Evolutionary conservation across 805 yeast genomes (phyloP).

Genomic region (Saturnispora quitensis): DNA sequence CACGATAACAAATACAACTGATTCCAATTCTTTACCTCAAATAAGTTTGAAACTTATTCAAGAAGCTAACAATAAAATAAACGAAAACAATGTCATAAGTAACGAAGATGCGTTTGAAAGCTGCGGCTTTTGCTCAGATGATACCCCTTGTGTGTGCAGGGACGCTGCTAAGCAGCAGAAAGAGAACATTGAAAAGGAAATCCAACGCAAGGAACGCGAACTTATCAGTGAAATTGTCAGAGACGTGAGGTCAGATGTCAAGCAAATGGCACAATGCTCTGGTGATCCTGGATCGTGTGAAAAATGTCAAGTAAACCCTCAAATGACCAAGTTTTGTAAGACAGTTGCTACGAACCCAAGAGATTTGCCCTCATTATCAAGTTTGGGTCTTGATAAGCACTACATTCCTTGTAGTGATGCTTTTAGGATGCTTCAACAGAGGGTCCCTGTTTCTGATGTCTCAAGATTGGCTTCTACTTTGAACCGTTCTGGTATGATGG

Average conservation of each 20-base stretch:
- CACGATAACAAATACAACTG: neutral
- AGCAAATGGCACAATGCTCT: constrained; percentile 46
- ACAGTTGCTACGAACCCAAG: constrained; percentile 46
- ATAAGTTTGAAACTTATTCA: neutral
- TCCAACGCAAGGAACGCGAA: constrained; percentile 11
- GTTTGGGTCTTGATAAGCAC: constrained; percentile 28
- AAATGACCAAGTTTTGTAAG: constrained; percentile 82
- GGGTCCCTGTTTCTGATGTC: neutral
- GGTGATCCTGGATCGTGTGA: constrained; percentile 84
- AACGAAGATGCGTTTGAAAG: constrained; percentile 39
- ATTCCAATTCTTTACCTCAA: constrained; percentile 4
- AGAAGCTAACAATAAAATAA: neutral
- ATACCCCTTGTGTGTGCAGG: constrained; percentile 85
- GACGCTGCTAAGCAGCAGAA: constrained; percentile 52
- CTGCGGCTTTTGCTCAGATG: constrained; percentile 92
- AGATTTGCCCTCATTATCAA: constrained; percentile 20
- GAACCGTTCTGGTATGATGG: constrained; percentile 78
- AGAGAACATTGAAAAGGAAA: constrained; percentile 8
- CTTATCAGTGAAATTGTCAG: constrained; percentile 8
- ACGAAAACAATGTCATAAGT: neutral
- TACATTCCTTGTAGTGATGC: constrained; percentile 89
- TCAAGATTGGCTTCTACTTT: constrained; percentile 38
- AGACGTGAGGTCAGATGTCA: constrained; percentile 9
- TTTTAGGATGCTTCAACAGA: constrained; percentile 69
- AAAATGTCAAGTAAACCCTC: constrained; percentile 79